Conservation (phyloP, 192 early-diverging fungal genomes). For the Lobosporangium transversale region DNA sequence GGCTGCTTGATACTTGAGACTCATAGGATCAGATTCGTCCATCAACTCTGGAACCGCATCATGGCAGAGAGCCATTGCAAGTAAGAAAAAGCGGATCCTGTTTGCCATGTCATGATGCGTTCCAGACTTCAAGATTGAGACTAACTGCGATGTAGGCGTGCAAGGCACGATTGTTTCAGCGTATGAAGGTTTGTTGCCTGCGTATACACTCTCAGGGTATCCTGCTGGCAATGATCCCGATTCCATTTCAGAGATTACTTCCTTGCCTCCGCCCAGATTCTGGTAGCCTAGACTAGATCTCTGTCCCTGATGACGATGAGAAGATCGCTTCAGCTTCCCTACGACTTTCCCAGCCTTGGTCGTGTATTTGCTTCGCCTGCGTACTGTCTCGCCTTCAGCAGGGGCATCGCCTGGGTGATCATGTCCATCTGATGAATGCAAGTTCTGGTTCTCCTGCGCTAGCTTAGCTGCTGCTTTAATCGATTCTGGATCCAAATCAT, state of each 20-base stretch:
- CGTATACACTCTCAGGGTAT: conserved; percentile 30
- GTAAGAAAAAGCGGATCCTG: conserved; percentile 72
- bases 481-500: conserved; percentile 68
- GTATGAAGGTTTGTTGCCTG: conserved; percentile 43
- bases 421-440: neutral
- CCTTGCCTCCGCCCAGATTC: conserved; percentile 22
- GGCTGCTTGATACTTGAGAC: conserved; percentile 78
- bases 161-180: conserved; percentile 45
- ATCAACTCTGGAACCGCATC: conserved; percentile 80
- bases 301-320: conserved; percentile 19
- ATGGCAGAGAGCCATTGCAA: conserved; percentile 85
- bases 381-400: neutral
- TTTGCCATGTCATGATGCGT: conserved; percentile 52
- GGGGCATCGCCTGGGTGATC: neutral
- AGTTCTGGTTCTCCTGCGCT: conserved; percentile 18
- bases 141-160: conserved; percentile 47
- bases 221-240: neutral
- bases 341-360: conserved; percentile 45
- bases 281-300: conserved; percentile 34
- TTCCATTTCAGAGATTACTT: conserved; percentile 19
- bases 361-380: conserved; percentile 28
- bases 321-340: conserved; percentile 19
- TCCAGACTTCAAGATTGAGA: conserved; percentile 40
- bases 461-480: conserved; percentile 18
- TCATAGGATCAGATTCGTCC: conserved; percentile 63